Evolutionary conservation across 768 basidiomycete species (phyloP).

Genomic region (Mycena indigotica): DNA sequence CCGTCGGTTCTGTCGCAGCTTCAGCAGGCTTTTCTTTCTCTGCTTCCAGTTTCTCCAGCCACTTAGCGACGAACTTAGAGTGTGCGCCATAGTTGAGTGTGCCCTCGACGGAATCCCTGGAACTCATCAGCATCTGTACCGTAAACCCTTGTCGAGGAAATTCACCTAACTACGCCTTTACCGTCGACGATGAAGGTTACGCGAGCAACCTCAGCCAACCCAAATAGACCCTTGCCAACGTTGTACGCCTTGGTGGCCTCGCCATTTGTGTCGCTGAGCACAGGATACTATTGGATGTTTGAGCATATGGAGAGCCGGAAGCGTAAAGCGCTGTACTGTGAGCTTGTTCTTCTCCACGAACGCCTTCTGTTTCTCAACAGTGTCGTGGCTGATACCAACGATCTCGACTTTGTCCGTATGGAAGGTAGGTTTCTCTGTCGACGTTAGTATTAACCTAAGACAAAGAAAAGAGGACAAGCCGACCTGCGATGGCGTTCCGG

Average conservation of each 20-base stretch:
- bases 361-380: conserved; percentile 69
- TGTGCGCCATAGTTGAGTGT: conserved; percentile 68
- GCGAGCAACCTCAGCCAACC: conserved; percentile 59
- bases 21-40: conserved; percentile 31
- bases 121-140: neutral
- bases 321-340: conserved; percentile 44
- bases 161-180: conserved; percentile 67
- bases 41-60: conserved; percentile 55
- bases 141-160: neutral
- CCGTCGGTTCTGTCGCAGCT: conserved; percentile 5
- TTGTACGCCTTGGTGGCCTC: conserved; percentile 63
- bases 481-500: conserved; percentile 74
- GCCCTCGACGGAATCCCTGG: conserved; percentile 60
- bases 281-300: conserved; percentile 59
- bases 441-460: neutral
- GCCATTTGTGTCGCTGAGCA: conserved; percentile 72
- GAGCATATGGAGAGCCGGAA: neutral
- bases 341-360: conserved; percentile 75
- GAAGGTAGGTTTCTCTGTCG: conserved; percentile 63
- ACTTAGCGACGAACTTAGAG: conserved; percentile 69
- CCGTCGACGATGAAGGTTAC: conserved; percentile 78
- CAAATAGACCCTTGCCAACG: conserved; percentile 69
- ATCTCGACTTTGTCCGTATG: conserved; percentile 64
- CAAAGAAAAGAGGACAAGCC: neutral
- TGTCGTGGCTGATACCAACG: conserved; percentile 74